Evolutionary conservation across 1,139 yeast genomes (phyloP), one percentile per base, ranked within the genome.

Genomic region (Yamadazyma spencermartinsiae): DNA sequence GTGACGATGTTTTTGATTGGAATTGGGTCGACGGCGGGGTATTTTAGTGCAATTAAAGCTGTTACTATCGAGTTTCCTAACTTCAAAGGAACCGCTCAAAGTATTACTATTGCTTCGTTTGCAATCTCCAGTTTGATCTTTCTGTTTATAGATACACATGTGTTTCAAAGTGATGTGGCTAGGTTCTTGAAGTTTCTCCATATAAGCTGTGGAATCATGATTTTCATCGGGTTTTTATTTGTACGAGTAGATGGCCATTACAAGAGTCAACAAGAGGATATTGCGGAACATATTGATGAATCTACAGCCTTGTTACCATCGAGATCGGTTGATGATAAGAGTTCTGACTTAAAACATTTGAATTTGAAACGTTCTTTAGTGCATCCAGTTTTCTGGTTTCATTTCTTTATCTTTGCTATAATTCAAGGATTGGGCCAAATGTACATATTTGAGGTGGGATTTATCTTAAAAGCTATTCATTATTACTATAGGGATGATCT

Each of bases 371-470:
- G 46, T 12, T 55, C 64, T 1, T 42, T 61, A 6, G 17, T 39
- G 4, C 61, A 57, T 44, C 61, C 65, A 1, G 43, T 58, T 1
- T 80, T 79, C 43, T 51, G 79, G 51, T 60, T 68, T 25, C 80
- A 76, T 49, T 79, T 72, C 48, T 34, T 74, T 8, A 66, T 82
- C 14, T 65, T 85, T 45, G 85, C 89, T 1, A 60, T 78, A 3
- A 62, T 83, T 33, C 84, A 86, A 49, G 86, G 89, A 2, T 70
- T 81, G 43, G 94, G 94, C 8, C 92, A 86, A 56, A 79, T 84
- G 73, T 86, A 83, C 55, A 85, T 86, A 21, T 83, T 77, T 52
- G 77, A 86, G 4, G 79, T 86, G 36, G 95, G 95, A 0, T 84
- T 79, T 51, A 72, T 85, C 31, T 78, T 83, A 18, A 75, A 79